Percentiles rank a stretch among this genome's conserved stretches.
These are phyloP conservation scores for Vitellaria paradoxa DNA, from an alignment of 179 eudicot genomes.

Conservation along the genomic window DNA sequence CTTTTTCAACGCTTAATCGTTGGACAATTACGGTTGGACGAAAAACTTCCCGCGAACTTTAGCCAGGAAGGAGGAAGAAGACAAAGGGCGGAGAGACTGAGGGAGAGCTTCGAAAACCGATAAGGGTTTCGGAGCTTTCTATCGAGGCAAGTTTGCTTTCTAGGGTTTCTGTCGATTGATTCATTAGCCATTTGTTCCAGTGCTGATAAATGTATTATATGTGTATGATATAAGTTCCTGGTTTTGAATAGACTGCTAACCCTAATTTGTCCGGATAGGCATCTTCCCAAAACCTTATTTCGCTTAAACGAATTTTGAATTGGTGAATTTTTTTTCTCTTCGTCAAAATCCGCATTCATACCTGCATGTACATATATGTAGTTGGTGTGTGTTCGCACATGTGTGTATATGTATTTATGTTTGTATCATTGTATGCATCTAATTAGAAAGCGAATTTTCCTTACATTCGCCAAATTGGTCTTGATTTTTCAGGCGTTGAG, in stretches of 20 bases:
- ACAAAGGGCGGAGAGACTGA: neutral
- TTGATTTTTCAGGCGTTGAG: neutral
- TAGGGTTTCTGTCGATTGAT: neutral
- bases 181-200: neutral
- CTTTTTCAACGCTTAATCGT: neutral
- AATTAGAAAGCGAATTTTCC: neutral
- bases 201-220: neutral
- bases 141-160: neutral
- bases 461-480: neutral
- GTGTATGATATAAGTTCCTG: neutral
- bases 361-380: neutral
- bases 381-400: too few species aligned
- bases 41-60: conserved; percentile 8
- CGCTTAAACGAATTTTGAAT: neutral
- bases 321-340: neutral
- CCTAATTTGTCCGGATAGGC: neutral
- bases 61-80: neutral
- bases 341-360: neutral
- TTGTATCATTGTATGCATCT: neutral
- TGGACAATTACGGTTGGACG: neutral
- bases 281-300: neutral
- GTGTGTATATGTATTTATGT: too few species aligned
- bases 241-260: neutral
- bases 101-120: neutral
- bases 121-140: conserved; percentile 6